Evolutionary conservation across 2,329 filamentous ascomycete genomes (phyloP).

Genomic region (Cladosporium sp.): DNA sequence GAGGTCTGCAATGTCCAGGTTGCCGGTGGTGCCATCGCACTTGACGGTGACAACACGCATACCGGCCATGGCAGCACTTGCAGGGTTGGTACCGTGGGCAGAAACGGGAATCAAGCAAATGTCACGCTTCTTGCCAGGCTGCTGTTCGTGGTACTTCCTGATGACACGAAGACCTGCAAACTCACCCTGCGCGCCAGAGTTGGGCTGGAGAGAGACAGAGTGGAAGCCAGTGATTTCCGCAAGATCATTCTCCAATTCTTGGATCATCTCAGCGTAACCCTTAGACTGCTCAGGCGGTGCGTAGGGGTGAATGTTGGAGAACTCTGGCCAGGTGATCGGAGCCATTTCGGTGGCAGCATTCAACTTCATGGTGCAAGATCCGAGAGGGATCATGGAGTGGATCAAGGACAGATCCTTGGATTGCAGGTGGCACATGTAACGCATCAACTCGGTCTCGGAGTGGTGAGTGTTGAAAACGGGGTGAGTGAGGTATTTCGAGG

Average conservation of each 20-base stretch:
- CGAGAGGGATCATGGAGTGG: slow-evolving; percentile 96
- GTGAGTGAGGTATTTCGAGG: slow-evolving; percentile 74
- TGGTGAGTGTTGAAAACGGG: slow-evolving; percentile 93
- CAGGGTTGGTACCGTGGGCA: slow-evolving; percentile 92
- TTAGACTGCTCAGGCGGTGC: slow-evolving; percentile 58
- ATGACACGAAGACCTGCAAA: slow-evolving; percentile 88
- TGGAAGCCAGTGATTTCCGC: slow-evolving; percentile 84
- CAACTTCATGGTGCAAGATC: slow-evolving; percentile 98
- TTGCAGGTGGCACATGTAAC: slow-evolving; percentile 89
- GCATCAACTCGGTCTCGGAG: slow-evolving; percentile 88
- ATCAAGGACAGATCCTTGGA: slow-evolving; percentile 91
- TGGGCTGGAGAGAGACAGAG: slow-evolving; percentile 84
- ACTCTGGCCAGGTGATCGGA: slow-evolving; percentile 70
- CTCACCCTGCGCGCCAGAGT: slow-evolving; percentile 93
- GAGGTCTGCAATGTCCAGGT: slow-evolving; percentile 81
- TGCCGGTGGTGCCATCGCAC: slow-evolving; percentile 80
- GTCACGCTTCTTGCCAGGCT: slow-evolving; percentile 66
- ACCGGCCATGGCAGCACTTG: slow-evolving; percentile 90
- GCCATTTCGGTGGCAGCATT: slow-evolving; percentile 93
- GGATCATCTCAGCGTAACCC: slow-evolving; percentile 67
- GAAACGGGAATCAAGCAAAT: slow-evolving; percentile 94
- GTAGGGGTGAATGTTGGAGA: slow-evolving; percentile 78
- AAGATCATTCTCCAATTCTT: slow-evolving; percentile 69
- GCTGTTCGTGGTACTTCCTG: slow-evolving; percentile 72
- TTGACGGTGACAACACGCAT: slow-evolving; percentile 93